Evolutionary conservation across 306 rosid genomes (phyloP).

Genomic region (Carpinus viminea): DNA sequence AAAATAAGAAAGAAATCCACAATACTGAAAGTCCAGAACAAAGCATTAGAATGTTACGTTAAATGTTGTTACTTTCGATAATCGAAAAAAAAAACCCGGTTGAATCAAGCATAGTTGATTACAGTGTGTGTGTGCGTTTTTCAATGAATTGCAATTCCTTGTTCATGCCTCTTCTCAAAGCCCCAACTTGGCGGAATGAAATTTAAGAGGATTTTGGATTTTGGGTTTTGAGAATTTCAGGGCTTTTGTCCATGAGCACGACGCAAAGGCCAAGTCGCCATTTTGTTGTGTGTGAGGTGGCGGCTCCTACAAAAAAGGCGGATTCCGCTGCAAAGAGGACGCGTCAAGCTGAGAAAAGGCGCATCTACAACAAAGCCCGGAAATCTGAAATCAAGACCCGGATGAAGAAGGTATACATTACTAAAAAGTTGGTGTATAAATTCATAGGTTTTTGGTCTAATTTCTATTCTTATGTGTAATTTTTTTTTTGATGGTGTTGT

Average conservation of each 20-base stretch:
- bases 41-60: neutral
- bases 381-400: constrained; percentile 86
- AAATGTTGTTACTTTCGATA: neutral
- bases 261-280: constrained; percentile 41
- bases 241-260: constrained; percentile 44
- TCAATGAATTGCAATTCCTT: neutral
- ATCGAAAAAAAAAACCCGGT: neutral
- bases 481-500: neutral
- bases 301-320: constrained; percentile 54
- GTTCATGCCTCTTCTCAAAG: neutral
- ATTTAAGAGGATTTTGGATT: constrained; percentile 3
- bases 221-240: constrained; percentile 41
- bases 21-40: neutral
- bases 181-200: neutral
- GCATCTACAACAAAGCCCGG: constrained; percentile 71
- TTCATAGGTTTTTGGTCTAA: neutral
- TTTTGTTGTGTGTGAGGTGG: constrained; percentile 66
- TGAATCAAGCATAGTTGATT: neutral
- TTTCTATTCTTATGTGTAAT: neutral
- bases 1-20: neutral
- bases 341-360: constrained; percentile 84
- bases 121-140: neutral
- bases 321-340: constrained; percentile 90
- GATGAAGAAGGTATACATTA: constrained; percentile 69
- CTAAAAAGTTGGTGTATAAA: neutral